phyloP scores from a whole-genome alignment of 2,329 filamentous ascomycete species.

The Tolypocladium tropicale region DNA sequence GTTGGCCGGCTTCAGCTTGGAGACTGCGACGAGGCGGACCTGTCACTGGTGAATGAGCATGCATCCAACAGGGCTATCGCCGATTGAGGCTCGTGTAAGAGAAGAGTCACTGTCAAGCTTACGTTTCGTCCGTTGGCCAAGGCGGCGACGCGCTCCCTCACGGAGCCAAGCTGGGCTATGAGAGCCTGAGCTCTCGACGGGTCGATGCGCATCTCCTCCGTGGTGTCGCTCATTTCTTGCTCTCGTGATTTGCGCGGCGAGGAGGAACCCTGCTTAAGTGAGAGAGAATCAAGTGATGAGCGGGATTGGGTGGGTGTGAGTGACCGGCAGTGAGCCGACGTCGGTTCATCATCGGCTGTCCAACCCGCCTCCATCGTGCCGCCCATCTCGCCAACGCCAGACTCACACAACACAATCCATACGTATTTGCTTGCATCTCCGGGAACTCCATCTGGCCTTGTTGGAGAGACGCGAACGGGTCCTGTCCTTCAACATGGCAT shows the following conservation, averaged over 20 bases:
- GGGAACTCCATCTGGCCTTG: not conserved
- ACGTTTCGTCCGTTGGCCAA: constrained; percentile 45
- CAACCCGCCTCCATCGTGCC: not conserved
- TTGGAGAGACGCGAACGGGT: not conserved
- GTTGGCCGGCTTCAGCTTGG: constrained; percentile 87
- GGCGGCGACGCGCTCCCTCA: constrained; percentile 46
- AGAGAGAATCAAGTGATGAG: not conserved
- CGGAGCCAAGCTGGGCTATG: constrained; percentile 48
- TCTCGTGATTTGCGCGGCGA: not conserved
- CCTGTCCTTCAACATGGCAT: constrained; percentile 12
- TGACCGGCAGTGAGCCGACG: not conserved
- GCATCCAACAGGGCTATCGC: not conserved
- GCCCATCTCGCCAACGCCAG: not conserved
- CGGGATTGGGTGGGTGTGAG: not conserved
- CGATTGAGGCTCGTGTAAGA: not conserved
- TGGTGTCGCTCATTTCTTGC: constrained; percentile 30
- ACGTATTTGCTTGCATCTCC: not conserved
- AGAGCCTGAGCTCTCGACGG: constrained; percentile 52
- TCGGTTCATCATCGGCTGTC: constrained; percentile 24
- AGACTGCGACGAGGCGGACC: constrained; percentile 87
- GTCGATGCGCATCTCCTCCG: constrained; percentile 50
- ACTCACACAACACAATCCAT: not conserved
- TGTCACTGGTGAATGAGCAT: constrained; percentile 17
- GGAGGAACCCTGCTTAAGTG: not conserved
- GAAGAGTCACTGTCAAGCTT: constrained; percentile 14